Evolutionary conservation across 345 rosid species (phyloP).

Genomic region (Murraya koenigii): DNA sequence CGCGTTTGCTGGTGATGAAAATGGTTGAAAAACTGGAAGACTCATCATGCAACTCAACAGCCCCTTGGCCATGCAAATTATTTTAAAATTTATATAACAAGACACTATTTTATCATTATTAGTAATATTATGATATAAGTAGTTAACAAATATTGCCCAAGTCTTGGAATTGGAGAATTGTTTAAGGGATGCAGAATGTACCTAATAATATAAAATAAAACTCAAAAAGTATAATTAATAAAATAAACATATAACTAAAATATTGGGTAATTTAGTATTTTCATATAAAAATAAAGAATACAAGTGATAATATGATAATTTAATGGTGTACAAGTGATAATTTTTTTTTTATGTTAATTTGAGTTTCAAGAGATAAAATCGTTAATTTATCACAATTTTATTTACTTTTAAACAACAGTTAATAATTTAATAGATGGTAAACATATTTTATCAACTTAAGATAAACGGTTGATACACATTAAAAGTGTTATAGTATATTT

Average conservation of each 20-base stretch:
- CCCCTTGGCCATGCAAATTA: background rate
- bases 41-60: background rate
- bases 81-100: background rate
- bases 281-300: too few species aligned
- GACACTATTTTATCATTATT: background rate
- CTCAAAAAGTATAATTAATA: background rate
- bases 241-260: background rate
- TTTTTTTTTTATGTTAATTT: too few species aligned
- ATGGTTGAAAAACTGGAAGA: background rate
- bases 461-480: accelerated
- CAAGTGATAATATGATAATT: too few species aligned
- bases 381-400: too few species aligned
- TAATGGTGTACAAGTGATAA: too few species aligned
- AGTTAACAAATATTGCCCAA: background rate
- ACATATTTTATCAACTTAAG: too few species aligned
- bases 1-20: background rate
- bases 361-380: accelerated
- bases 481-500: too few species aligned
- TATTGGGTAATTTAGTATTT: too few species aligned
- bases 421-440: too few species aligned
- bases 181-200: background rate
- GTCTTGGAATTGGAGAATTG: background rate
- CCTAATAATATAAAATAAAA: background rate
- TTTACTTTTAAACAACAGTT: too few species aligned
- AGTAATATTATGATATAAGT: background rate